Conservation (phyloP, 164 flowering plant genomes). For the Piper betle region DNA sequence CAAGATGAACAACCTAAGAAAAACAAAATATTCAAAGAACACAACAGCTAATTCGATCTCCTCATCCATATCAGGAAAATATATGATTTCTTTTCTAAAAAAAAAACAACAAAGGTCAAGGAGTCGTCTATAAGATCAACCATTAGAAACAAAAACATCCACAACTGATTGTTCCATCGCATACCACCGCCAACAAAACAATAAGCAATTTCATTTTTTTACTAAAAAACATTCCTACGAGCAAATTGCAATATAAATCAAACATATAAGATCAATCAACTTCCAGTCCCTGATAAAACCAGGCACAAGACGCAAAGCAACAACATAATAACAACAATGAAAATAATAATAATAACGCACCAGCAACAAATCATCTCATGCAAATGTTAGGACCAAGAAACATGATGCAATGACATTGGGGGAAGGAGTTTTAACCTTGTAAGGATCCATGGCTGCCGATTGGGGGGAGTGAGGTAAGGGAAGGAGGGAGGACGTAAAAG, state of each 20-base stretch:
- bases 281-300: too few species aligned
- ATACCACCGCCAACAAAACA: too few species aligned
- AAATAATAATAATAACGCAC: not conserved
- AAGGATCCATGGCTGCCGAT: constrained; percentile 52
- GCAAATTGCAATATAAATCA: not conserved
- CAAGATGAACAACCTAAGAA: not conserved
- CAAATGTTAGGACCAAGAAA: not conserved
- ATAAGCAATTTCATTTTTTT: not conserved
- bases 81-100: too few species aligned
- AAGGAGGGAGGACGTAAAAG: not conserved
- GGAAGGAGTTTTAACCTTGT: constrained; percentile 36
- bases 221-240: not conserved
- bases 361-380: too few species aligned
- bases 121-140: not conserved
- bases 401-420: not conserved
- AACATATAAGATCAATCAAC: not conserved
- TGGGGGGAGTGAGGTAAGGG: not conserved
- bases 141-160: not conserved
- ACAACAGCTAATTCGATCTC: not conserved
- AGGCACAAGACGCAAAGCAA: too few species aligned
- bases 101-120: not conserved
- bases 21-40: not conserved
- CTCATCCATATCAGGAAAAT: not conserved
- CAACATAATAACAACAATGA: not conserved
- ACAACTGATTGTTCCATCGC: too few species aligned